Conservation (phyloP, 768 basidiomycete species). For the Wakefieldia striispora region DNA sequence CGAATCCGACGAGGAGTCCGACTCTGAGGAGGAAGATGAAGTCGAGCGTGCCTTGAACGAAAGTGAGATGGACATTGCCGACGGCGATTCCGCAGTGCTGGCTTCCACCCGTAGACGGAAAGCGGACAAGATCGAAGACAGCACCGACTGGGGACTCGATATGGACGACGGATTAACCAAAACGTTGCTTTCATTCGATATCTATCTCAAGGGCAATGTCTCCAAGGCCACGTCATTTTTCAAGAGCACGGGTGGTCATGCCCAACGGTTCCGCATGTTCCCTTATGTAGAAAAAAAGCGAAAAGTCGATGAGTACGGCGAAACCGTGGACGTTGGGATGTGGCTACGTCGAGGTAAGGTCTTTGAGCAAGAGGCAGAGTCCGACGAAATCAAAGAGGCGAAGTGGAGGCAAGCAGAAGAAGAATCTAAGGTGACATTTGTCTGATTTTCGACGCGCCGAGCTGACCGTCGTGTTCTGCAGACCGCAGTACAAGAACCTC, state of each 20-base stretch:
- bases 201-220: slow-evolving; percentile 96
- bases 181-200: slow-evolving; percentile 86
- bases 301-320: slow-evolving; percentile 93
- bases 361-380: slow-evolving; percentile 87
- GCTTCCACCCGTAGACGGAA: slow-evolving; percentile 38
- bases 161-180: slow-evolving; percentile 73
- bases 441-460: neutral
- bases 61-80: slow-evolving; percentile 45
- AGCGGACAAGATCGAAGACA: slow-evolving; percentile 48
- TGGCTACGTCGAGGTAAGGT: slow-evolving; percentile 92
- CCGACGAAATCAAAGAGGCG: slow-evolving; percentile 72
- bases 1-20: slow-evolving; percentile 70
- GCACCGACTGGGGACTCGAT: slow-evolving; percentile 72
- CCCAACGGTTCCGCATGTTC: slow-evolving; percentile 94
- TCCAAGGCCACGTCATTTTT: slow-evolving; percentile 85
- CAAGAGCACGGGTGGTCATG: slow-evolving; percentile 67
- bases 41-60: slow-evolving; percentile 51
- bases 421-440: slow-evolving; percentile 59
- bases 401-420: slow-evolving; percentile 69
- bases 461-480: slow-evolving; percentile 28
- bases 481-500: slow-evolving; percentile 79
- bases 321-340: slow-evolving; percentile 91
- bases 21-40: slow-evolving; percentile 64
- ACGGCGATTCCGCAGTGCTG: slow-evolving; percentile 28
- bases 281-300: slow-evolving; percentile 89